A percentile compares a stretch with the other conserved stretches of the same genome.
phyloP scores from a whole-genome alignment of 805 yeast species.

The Barnettozyma populi region DNA sequence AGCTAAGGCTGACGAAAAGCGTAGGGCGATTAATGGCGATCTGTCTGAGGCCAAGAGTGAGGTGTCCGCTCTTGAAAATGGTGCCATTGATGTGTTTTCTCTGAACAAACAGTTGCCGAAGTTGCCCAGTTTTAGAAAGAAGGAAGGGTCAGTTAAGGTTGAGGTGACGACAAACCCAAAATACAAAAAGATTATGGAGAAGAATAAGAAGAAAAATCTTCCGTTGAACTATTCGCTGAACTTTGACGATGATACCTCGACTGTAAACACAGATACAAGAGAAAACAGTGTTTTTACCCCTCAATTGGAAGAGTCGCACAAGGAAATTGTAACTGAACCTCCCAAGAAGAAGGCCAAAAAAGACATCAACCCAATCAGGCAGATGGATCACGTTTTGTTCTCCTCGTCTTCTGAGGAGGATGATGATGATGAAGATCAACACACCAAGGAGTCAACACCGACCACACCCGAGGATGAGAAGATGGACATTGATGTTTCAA shows the following conservation, averaged over 20 bases:
- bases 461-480: slow-evolving; percentile 28
- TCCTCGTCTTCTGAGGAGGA: slow-evolving; percentile 28
- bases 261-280: slow-evolving; percentile 7
- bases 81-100: slow-evolving; percentile 20
- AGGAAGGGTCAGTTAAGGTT: slow-evolving; percentile 19
- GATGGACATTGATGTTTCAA: slow-evolving; percentile 17
- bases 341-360: slow-evolving; percentile 14
- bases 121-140: slow-evolving; percentile 20
- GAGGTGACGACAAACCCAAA: slow-evolving; percentile 3
- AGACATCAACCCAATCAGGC: background rate
- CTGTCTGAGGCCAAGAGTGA: background rate
- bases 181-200: slow-evolving; percentile 10
- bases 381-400: slow-evolving; percentile 10
- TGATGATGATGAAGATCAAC: slow-evolving; percentile 26
- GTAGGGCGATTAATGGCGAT: background rate
- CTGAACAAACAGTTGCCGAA: slow-evolving; percentile 10
- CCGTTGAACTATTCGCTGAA: slow-evolving; percentile 17
- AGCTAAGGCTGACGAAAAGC: background rate
- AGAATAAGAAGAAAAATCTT: slow-evolving; percentile 16
- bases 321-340: slow-evolving; percentile 8
- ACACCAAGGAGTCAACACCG: slow-evolving; percentile 21
- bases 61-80: slow-evolving; percentile 11
- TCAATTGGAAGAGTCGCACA: slow-evolving; percentile 5
- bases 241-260: slow-evolving; percentile 13
- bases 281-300: slow-evolving; percentile 13